Base-by-base conservation (phyloP, 73 alveolate genomes). In the Paramecium sexaurelia region DNA sequence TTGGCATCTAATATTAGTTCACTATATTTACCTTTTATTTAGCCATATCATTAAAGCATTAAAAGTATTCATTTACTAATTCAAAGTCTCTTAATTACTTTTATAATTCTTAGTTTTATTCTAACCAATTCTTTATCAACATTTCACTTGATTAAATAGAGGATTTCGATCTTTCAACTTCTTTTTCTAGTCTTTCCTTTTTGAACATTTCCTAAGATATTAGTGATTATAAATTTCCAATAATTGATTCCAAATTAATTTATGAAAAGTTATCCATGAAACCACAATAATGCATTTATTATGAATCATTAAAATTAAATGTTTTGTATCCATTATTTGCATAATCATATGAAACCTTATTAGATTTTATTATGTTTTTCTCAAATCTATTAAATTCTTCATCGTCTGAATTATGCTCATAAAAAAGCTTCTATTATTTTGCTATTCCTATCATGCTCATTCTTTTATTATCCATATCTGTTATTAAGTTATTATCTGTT, bases 371-470 rank as follows among this genome's bases (percentile, higher is more conserved):
- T 2, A 61, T 29, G 17, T 19, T 61, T 29, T 61, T 61, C 26
- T 61, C 47, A 61, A 61, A 32, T 24, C 83, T 61, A 61, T 61
- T 61, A 6, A 61, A 61, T 61, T 61, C 83, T 24, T 61, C 83
- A 61, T 61, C 83, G 26, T 61, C 83, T 61, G 83, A 61, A 61
- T 61, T 61, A 29, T 61, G 47, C 11, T 61, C 43, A 24, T 61
- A 61, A 61, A 61, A 61, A 61, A 29, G 43, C 83, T 61, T 61
- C 83, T 61, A 61, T 32, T 61, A 61, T 61, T 61, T 61, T 1
- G 43, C 83, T 61, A 61, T 61, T 1, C 83, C 83, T 61, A 61
- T 29, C 83, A 61, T 61, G 17, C 17, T 61, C 83, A 61, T 61
- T 29, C 83, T 61, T 8, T 61, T 61, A 27, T 26, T 61, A 61